A percentile compares a stretch with the other conserved stretches of the same genome.
phyloP scores from a whole-genome alignment of 352 stramenopile species.

The Phytophthora pistaciae region DNA sequence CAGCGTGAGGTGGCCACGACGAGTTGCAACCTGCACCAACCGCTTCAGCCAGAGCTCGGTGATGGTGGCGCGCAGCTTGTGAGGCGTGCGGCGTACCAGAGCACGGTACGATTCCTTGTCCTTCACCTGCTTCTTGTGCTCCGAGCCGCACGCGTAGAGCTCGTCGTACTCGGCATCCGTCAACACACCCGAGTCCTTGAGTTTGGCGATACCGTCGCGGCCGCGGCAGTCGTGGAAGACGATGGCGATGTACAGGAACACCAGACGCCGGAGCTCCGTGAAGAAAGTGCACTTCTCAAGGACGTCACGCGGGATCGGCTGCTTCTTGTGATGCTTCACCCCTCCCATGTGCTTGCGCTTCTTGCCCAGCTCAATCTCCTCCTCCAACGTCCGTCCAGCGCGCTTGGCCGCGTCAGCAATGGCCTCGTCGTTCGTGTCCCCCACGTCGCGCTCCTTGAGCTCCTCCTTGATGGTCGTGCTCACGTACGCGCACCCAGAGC shows the following conservation, averaged over 20 bases:
- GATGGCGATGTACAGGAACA: constrained; percentile 86
- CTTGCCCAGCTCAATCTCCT: constrained; percentile 15
- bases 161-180: constrained; percentile 73
- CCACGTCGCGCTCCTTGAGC: constrained; percentile 12
- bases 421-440: constrained; percentile 7
- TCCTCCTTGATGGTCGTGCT: constrained; percentile 49
- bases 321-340: constrained; percentile 7
- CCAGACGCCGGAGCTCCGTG: constrained; percentile 70
- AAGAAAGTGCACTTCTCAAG: constrained; percentile 81
- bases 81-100: constrained; percentile 59
- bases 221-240: constrained; percentile 79
- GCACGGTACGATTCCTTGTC: constrained; percentile 54
- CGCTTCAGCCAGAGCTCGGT: constrained; percentile 81
- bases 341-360: constrained; percentile 10
- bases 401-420: constrained; percentile 10
- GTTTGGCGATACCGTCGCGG: constrained; percentile 63
- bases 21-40: constrained; percentile 62
- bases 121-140: constrained; percentile 51
- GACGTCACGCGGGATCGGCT: constrained; percentile 53
- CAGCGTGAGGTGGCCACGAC: constrained; percentile 64
- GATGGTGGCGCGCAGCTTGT: constrained; percentile 75
- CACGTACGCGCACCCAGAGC: constrained; percentile 68
- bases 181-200: constrained; percentile 62
- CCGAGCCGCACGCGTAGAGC: constrained; percentile 67
- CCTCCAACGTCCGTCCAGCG: constrained; percentile 8